These are phyloP conservation scores for Juncus effusus DNA, from an alignment of 176 grass and related monocot genomes.

Conservation along the genomic window DNA sequence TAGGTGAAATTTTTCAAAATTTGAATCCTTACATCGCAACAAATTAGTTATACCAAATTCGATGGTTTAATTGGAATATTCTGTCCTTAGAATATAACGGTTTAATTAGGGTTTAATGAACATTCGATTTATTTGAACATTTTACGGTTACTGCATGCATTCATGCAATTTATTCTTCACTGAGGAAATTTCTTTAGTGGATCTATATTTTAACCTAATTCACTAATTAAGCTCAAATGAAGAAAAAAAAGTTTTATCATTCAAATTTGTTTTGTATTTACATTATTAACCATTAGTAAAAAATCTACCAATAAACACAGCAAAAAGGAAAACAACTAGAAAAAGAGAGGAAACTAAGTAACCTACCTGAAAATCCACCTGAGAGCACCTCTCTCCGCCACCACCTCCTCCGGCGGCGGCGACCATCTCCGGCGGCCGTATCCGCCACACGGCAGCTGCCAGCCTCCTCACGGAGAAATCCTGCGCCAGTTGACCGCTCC, in stretches of 20 bases:
- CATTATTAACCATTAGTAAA: not conserved
- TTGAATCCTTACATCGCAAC: not conserved
- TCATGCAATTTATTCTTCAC: not conserved
- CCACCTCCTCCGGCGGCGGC: constrained; percentile 2
- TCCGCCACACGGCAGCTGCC: constrained; percentile 66
- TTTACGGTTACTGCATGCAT: no score
- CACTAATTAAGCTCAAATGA: no score
- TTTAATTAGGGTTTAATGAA: not conserved
- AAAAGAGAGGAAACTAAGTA: not conserved
- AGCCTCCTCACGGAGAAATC: constrained; percentile 74
- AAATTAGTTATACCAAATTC: not conserved
- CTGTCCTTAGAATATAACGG: no score
- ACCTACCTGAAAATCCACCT: constrained; percentile 15
- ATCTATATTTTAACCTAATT: no score
- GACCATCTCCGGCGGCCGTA: constrained; percentile 63
- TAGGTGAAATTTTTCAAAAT: constrained; percentile 2
- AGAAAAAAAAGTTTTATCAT: no score
- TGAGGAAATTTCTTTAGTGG: not conserved
- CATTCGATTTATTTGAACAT: not conserved
- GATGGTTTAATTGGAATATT: no score
- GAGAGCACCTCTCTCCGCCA: constrained; percentile 31
- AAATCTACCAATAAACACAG: not conserved
- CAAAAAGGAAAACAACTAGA: constrained; percentile 1
- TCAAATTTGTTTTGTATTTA: no score
- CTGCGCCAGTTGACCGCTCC: constrained; percentile 23